Evolutionary conservation across 495 filamentous ascomycete species (phyloP), one percentile per base, ranked within the genome.

Genomic region (Talaromyces liani): DNA sequence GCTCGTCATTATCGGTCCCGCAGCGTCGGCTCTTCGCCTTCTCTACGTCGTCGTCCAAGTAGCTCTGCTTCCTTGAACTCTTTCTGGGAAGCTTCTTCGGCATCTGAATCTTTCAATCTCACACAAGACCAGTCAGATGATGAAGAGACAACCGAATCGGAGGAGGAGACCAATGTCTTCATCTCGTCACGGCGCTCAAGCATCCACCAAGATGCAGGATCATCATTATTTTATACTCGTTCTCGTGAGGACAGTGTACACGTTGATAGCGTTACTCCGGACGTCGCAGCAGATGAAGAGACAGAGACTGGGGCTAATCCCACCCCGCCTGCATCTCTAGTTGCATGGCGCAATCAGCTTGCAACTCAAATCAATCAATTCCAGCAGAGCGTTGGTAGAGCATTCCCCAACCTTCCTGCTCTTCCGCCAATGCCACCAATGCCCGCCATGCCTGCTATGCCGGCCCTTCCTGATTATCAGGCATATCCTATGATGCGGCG

Each of bases 301-400:
- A 51, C 71, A 12, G 69, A 65, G 14, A 68, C 76, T 66, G 69
- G 68, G 25, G 71, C 70, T 29, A 69, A 73, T 25, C 80, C 82
- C 54, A 79, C 84, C 12, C 82, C 87, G 22, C 79, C 84, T 2
- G 84, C 88, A 18, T 81, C 87, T 27, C 83, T 91, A 73, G 78
- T 85, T 31, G 89, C 88, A 25, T 87, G 91, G 81, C 84, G 88
- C 63, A 89, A 93, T 60, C 88, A 91, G 59, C 75, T 96, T 18
- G 83, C 86, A 49, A 81, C 84, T 3, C 92, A 94, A 68, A 84
- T 94, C 67, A 88, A 93, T 60, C 87, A 92, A 41, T 80, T 92
- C 65, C 91, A 93, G 66, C 87, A 92, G 65, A 84, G 80, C 16
- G 84, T 90, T 61, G 78, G 87, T 25, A 78, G 87, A 66, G 88